These are phyloP conservation scores for Geotrichum macrosporum DNA, from an alignment of 1,139 yeast genomes.

Conservation along the genomic window DNA sequence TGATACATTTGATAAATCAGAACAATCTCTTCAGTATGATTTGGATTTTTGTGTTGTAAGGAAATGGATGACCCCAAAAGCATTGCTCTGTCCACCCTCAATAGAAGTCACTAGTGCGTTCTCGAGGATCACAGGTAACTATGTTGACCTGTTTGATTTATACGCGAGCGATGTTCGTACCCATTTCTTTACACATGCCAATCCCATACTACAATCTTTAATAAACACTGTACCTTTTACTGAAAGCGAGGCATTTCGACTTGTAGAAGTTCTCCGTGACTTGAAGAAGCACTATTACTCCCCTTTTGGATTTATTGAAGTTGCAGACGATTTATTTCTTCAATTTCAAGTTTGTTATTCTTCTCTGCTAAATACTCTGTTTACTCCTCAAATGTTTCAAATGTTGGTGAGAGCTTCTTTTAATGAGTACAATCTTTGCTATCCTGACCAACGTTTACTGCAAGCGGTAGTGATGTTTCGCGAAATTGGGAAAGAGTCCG, in stretches of 20 bases:
- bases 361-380: slow-evolving; percentile 12
- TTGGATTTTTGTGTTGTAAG: not conserved
- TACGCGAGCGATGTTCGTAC: slow-evolving; percentile 12
- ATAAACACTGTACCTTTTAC: not conserved
- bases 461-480: slow-evolving; percentile 16
- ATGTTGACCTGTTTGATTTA: slow-evolving; percentile 1
- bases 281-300: slow-evolving; percentile 27
- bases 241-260: slow-evolving; percentile 1
- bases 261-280: slow-evolving; percentile 21
- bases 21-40: not conserved
- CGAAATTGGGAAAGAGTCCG: slow-evolving; percentile 20
- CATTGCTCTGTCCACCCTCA: slow-evolving; percentile 4
- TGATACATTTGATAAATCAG: not conserved
- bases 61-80: slow-evolving; percentile 17
- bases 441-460: slow-evolving; percentile 10
- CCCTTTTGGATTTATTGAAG: slow-evolving; percentile 27
- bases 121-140: not conserved
- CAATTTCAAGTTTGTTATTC: slow-evolving; percentile 19
- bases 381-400: slow-evolving; percentile 6
- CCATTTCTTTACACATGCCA: slow-evolving; percentile 11
- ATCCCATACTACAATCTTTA: not conserved
- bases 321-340: slow-evolving; percentile 23
- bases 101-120: slow-evolving; percentile 6
- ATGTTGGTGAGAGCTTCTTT: slow-evolving; percentile 17
- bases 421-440: slow-evolving; percentile 19